A percentile compares a stretch with the other conserved stretches of the same genome.
Conservation (phyloP, 2,329 filamentous ascomycete genomes). For the Cyphellophora europaea region DNA sequence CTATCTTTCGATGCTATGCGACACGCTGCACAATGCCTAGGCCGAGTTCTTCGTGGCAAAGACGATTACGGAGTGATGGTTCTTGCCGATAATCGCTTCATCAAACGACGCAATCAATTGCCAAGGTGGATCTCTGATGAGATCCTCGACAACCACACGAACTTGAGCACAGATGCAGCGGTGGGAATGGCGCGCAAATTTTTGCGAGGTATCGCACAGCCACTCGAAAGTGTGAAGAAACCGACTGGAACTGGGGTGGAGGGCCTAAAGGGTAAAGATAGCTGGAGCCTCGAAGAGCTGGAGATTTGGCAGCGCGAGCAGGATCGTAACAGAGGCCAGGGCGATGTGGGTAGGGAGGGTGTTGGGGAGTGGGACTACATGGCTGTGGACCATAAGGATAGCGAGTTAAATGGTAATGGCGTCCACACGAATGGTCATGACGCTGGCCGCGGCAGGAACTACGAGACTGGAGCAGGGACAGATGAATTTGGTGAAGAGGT, state of each 20-base stretch:
- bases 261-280: constrained; percentile 62
- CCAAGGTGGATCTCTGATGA: constrained; percentile 96
- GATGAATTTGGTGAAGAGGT: too few species aligned
- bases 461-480: not conserved
- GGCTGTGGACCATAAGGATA: too few species aligned
- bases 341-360: constrained; percentile 23
- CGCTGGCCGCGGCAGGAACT: not conserved
- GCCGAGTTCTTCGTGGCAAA: constrained; percentile 87
- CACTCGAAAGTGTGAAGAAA: constrained; percentile 50
- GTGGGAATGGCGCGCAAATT: constrained; percentile 84
- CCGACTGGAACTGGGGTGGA: constrained; percentile 54
- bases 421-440: not conserved
- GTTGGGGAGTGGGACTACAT: constrained; percentile 17
- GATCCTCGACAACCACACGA: constrained; percentile 73
- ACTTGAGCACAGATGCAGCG: constrained; percentile 91
- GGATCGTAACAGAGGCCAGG: constrained; percentile 49
- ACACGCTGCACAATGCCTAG: constrained; percentile 94
- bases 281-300: constrained; percentile 76
- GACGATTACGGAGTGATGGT: constrained; percentile 99
- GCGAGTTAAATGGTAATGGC: not conserved
- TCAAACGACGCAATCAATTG: constrained; percentile 80
- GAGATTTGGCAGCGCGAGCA: constrained; percentile 58
- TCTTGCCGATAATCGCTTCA: constrained; percentile 83
- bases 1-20: constrained; percentile 98
- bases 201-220: constrained; percentile 82